Conservation (phyloP, 768 basidiomycete genomes). For the Boletus reticulatus region DNA sequence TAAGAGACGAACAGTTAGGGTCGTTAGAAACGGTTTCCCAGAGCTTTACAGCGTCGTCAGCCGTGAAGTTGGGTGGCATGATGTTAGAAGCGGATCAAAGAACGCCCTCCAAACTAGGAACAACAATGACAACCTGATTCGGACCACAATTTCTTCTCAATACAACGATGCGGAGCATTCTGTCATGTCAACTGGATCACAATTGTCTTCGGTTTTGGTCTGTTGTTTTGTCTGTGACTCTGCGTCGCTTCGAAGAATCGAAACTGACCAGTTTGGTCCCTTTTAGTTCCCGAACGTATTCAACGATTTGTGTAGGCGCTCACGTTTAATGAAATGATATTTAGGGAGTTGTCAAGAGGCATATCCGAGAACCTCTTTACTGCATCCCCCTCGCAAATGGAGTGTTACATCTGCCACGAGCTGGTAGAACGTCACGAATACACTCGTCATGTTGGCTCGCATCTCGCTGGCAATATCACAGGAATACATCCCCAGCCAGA, state of each 20-base stretch:
- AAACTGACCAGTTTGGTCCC: not conserved
- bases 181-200: slow-evolving; percentile 4
- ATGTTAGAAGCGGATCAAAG: too few species aligned
- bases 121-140: not conserved
- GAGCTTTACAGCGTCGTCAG: too few species aligned
- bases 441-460: slow-evolving; percentile 8
- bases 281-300: not conserved
- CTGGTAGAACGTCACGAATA: slow-evolving; percentile 12
- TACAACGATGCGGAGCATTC: not conserved
- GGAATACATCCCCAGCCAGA: not conserved
- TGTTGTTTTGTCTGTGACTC: not conserved
- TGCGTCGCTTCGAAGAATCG: not conserved
- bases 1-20: too few species aligned
- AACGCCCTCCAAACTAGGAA: not conserved
- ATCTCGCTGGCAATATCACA: not conserved
- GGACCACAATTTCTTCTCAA: not conserved
- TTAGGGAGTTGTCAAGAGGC: not conserved
- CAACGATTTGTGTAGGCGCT: not conserved
- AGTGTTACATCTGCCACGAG: slow-evolving; percentile 17
- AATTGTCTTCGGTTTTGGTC: slow-evolving; percentile 1
- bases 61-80: too few species aligned
- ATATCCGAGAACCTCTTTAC: not conserved
- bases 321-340: not conserved
- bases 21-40: too few species aligned
- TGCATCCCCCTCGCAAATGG: not conserved